phyloP scores from a whole-genome alignment of 495 filamentous ascomycete species.

The Hypoxylon crocopeplum region DNA sequence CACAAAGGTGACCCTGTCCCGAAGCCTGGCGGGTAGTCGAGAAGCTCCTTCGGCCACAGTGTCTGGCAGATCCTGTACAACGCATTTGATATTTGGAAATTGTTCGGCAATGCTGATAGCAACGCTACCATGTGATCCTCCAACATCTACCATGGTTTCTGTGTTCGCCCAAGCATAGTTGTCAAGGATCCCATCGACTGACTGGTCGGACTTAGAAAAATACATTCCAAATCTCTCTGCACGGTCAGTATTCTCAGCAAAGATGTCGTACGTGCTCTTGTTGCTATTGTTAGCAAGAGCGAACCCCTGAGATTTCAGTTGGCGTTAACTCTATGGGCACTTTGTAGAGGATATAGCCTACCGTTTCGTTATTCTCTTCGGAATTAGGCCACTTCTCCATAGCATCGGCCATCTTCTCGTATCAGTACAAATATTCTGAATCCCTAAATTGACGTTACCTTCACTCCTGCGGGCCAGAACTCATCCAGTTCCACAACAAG shows the following conservation, averaged over 20 bases:
- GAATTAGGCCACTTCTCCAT: constrained; percentile 33
- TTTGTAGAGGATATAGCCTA: background rate
- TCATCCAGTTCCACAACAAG: constrained; percentile 29
- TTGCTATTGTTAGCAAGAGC: constrained; percentile 24
- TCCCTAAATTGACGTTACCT: constrained; percentile 10
- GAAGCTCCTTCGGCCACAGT: constrained; percentile 25
- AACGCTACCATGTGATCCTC: constrained; percentile 26
- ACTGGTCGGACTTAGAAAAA: constrained; percentile 11
- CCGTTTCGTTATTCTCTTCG: constrained; percentile 35
- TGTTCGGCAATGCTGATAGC: constrained; percentile 20
- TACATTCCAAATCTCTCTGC: constrained; percentile 20
- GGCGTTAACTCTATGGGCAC: too few relatives aligned
- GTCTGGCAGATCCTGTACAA: constrained; percentile 44
- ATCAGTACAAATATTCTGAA: background rate
- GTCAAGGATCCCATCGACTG: constrained; percentile 10
- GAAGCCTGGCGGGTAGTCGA: constrained; percentile 31
- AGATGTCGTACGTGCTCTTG: constrained; percentile 34
- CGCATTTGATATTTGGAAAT: constrained; percentile 32
- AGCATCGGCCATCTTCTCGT: constrained; percentile 33
- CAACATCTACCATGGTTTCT: constrained; percentile 28
- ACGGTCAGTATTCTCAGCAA: constrained; percentile 22
- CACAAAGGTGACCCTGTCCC: constrained; percentile 47
- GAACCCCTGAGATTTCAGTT: constrained; percentile 23
- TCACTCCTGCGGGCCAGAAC: constrained; percentile 33
- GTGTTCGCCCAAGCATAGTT: constrained; percentile 27